phyloP scores from a whole-genome alignment of 768 basidiomycete genomes.

The Mycena filopes region DNA sequence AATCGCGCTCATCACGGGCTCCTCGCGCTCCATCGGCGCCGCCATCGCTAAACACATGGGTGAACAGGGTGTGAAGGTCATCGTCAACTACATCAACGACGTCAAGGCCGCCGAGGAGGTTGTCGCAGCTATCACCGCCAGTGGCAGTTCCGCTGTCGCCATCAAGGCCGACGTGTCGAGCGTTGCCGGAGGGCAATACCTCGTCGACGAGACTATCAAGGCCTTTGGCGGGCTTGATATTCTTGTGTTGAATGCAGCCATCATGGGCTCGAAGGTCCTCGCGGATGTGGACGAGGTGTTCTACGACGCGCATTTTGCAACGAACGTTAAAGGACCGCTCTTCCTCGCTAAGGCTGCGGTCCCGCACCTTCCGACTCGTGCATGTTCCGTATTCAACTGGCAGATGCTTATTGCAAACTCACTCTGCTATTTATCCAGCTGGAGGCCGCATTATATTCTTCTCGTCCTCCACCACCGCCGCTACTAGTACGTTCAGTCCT shows the following conservation, averaged over 20 bases:
- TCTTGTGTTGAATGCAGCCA: constrained; percentile 66
- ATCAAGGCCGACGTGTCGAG: constrained; percentile 64
- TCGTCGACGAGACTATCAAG: constrained; percentile 60
- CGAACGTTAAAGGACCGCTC: constrained; percentile 69
- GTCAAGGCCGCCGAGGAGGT: constrained; percentile 55
- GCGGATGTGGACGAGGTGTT: constrained; percentile 62
- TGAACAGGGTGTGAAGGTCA: constrained; percentile 64
- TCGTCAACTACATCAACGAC: constrained; percentile 64
- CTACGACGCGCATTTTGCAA: constrained; percentile 61
- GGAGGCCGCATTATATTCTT: constrained; percentile 70
- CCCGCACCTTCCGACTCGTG: constrained; percentile 55
- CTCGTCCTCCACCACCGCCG: constrained; percentile 59
- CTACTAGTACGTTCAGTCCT: constrained; percentile 50
- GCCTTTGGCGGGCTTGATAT: constrained; percentile 66
- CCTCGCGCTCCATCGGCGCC: constrained; percentile 69
- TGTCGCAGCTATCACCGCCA: constrained; percentile 56
- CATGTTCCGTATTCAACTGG: constrained; percentile 33
- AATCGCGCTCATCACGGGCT: constrained; percentile 68
- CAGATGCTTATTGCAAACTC: no score
- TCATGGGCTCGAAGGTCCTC: constrained; percentile 64
- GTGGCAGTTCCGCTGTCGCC: constrained; percentile 55
- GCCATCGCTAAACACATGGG: constrained; percentile 64
- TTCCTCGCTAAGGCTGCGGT: constrained; percentile 63
- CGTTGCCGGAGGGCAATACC: constrained; percentile 53
- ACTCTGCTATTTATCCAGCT: constrained; percentile 39